These are phyloP conservation scores for Dioszegia aurantiaca DNA, from an alignment of 768 basidiomycete species.

Conservation along the genomic window DNA sequence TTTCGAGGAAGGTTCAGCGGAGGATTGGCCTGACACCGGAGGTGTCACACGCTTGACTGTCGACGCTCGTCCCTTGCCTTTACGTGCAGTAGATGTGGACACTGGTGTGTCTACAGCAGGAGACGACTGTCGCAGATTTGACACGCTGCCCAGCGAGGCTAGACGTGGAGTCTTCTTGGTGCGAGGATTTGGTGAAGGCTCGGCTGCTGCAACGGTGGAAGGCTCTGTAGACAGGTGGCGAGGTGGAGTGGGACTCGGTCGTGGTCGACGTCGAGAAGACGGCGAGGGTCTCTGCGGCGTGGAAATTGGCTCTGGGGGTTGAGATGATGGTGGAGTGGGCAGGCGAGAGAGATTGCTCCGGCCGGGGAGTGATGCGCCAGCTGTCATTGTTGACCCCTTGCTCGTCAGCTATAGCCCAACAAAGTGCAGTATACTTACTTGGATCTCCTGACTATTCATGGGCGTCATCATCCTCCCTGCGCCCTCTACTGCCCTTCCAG, in stretches of 20 bases:
- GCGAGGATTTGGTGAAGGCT: constrained; percentile 27
- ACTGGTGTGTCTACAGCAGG: background rate
- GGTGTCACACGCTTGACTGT: background rate
- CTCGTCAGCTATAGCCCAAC: background rate
- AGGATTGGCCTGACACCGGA: background rate
- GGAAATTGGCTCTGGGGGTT: background rate
- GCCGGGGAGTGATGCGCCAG: background rate
- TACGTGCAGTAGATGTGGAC: background rate
- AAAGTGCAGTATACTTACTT: constrained; percentile 17
- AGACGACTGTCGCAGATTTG: background rate
- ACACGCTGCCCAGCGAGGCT: background rate
- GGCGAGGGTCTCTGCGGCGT: constrained; percentile 8
- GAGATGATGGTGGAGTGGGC: constrained; percentile 26
- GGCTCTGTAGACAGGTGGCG: constrained; percentile 7
- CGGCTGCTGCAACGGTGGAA: background rate
- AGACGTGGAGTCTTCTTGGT: constrained; percentile 23
- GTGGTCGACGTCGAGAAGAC: constrained; percentile 15
- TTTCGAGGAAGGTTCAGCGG: background rate
- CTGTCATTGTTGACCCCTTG: background rate
- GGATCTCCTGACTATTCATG: constrained; percentile 20
- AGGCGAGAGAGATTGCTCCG: constrained; percentile 6
- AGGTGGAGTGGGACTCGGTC: constrained; percentile 25
- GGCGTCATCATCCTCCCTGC: constrained; percentile 26
- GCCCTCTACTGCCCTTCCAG: constrained; percentile 11
- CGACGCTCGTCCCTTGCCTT: background rate